Conservation (phyloP, 257 asterid genomes). For the Forsythia suspensa region DNA sequence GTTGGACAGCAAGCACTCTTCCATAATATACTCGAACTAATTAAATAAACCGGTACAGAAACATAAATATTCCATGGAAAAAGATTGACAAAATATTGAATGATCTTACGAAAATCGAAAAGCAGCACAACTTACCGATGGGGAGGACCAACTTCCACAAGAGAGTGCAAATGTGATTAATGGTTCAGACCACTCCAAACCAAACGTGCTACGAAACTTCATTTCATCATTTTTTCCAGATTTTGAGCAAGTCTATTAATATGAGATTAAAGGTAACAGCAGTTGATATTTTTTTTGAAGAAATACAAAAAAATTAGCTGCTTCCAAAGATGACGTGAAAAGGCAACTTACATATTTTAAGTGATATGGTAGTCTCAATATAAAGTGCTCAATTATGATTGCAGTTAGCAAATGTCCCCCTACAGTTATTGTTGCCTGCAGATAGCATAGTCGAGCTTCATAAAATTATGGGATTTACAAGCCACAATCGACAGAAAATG, state of each 20-base stretch:
- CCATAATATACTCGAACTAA: neutral
- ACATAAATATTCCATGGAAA: too few relatives aligned
- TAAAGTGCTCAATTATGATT: constrained; percentile 76
- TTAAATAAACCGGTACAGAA: too few relatives aligned
- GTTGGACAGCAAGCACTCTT: neutral
- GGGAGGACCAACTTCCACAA: constrained; percentile 94
- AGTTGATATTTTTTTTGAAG: neutral
- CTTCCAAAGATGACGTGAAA: neutral
- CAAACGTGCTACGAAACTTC: constrained; percentile 48
- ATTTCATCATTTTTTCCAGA: constrained; percentile 51
- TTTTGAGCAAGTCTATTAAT: constrained; percentile 56
- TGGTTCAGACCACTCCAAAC: constrained; percentile 92
- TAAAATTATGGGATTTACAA: neutral
- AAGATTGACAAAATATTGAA: too few relatives aligned
- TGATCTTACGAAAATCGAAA: neutral
- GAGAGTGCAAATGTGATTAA: constrained; percentile 84
- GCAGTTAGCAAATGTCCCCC: constrained; percentile 74
- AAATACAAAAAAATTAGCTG: constrained; percentile 1
- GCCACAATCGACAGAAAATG: neutral
- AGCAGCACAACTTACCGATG: constrained; percentile 63
- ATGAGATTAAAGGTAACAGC: neutral
- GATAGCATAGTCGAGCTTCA: neutral
- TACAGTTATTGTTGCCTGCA: constrained; percentile 70
- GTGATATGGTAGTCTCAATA: constrained; percentile 85
- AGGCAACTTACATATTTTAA: constrained; percentile 58